A percentile compares a stretch with the other conserved stretches of the same genome.
These are phyloP conservation scores for Ascochyta clinopodiicola DNA, from an alignment of 2,329 filamentous ascomycete genomes.

Conservation along the genomic window DNA sequence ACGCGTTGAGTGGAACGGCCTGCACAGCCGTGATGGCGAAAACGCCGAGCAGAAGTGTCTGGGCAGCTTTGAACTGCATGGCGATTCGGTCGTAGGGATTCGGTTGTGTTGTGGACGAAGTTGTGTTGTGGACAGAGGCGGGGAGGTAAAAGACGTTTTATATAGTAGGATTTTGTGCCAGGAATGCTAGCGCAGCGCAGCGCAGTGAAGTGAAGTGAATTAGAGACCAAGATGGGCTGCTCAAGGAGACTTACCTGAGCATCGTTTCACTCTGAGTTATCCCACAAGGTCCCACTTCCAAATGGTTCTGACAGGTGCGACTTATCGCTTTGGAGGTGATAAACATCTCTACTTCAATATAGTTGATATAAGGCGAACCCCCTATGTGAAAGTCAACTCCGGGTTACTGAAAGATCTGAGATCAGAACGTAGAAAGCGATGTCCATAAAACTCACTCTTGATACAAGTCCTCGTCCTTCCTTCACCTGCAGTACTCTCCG, in stretches of 20 bases:
- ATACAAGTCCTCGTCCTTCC: slow-evolving; percentile 49
- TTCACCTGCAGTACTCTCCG: slow-evolving; percentile 54
- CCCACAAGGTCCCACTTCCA: too few species aligned
- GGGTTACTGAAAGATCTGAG: too few species aligned
- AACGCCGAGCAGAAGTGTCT: not conserved
- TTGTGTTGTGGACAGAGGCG: not conserved
- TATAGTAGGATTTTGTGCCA: not conserved
- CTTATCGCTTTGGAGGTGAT: too few species aligned
- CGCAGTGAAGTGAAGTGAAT: not conserved
- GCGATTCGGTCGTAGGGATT: not conserved
- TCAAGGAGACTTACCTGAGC: too few species aligned
- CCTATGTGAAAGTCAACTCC: too few species aligned
- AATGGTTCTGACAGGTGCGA: too few species aligned
- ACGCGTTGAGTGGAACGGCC: not conserved
- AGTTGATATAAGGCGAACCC: too few species aligned
- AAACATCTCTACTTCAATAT: too few species aligned
- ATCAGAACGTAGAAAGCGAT: too few species aligned
- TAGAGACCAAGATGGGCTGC: slow-evolving; percentile 1
- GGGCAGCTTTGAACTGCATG: not conserved
- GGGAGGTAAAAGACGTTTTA: not conserved
- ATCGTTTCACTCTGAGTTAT: too few species aligned
- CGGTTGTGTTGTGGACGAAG: not conserved
- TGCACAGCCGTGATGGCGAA: not conserved
- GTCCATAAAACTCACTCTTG: not conserved
- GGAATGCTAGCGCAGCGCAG: not conserved